A percentile compares a stretch with the other conserved stretches of the same genome.
Evolutionary conservation across 2,329 filamentous ascomycete species (phyloP).

Genomic region (Xenoacremonium recifei): DNA sequence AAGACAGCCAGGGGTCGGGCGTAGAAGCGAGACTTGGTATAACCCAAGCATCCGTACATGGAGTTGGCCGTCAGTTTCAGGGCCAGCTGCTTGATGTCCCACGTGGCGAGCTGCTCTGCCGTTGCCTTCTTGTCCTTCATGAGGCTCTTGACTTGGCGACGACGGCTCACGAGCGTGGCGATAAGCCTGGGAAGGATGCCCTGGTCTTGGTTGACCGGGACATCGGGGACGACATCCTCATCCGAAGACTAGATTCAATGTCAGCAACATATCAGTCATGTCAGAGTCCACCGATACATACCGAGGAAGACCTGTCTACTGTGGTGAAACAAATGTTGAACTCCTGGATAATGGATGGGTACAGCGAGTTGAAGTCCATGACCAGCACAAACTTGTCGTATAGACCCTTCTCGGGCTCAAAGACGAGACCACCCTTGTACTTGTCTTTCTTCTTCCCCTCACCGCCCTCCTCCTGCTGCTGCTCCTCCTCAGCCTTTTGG

Average conservation of each 20-base stretch:
- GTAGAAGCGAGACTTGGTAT: conserved; percentile 96
- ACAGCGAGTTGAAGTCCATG: conserved; percentile 99
- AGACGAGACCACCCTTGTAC: conserved; percentile 97
- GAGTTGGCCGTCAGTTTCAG: conserved; percentile 98
- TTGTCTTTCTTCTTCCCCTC: conserved; percentile 98
- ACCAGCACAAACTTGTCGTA: conserved; percentile 98
- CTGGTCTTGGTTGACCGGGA: conserved; percentile 73
- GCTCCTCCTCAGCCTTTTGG: conserved; percentile 69
- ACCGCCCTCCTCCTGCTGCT: conserved; percentile 62
- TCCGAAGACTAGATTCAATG: conserved; percentile 52
- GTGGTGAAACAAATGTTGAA: conserved; percentile 99
- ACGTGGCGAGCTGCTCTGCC: conserved; percentile 81
- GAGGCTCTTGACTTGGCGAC: conserved; percentile 88
- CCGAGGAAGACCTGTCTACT: conserved; percentile 72
- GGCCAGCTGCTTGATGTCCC: conserved; percentile 97
- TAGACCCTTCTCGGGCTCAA: conserved; percentile 94
- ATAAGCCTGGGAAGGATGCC: conserved; percentile 91
- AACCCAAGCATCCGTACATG: conserved; percentile 98
- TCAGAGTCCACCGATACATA: conserved; percentile 45
- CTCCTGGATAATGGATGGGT: conserved; percentile 98
- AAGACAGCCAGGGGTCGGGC: conserved; percentile 91
- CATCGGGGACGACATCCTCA: conserved; percentile 85
- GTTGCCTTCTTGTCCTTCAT: conserved; percentile 95
- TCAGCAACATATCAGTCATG: conserved; percentile 24
- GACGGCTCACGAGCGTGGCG: conserved; percentile 82